Base-by-base conservation (phyloP, 2,329 filamentous ascomycete species). In the Lachnellula willkommii region DNA sequence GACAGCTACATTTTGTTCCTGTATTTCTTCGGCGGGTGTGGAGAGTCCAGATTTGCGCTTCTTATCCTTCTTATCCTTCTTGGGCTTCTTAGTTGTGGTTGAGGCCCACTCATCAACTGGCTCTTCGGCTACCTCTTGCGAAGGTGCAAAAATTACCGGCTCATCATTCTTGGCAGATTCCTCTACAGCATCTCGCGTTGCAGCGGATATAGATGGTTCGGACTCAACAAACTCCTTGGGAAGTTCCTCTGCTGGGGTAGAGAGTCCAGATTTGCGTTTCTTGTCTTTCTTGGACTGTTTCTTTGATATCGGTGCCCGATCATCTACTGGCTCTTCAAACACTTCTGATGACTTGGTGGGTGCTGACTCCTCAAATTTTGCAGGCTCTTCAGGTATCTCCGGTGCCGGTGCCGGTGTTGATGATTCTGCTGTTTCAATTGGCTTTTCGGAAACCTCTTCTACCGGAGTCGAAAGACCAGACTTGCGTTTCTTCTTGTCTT, bases 21-120 rank as follows among this genome's bases (percentile, higher is more conserved):
- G 40, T 14, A 37, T 15, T 12, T 50, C 37, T 4, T 50, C 48
- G 15, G 12, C 48, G n/a, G 48, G 48, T 26, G 48, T 50, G 6
- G 48, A 45, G 32, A 48, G 24, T 43, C 50, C 42, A 42, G 52
- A 37, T 22, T 54, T 53, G 35, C 54, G 52, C 35, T 53, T 61
- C 37, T 57, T 56, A 42, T 47, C 66, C 55, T 75, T 77, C 64
- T 74, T 75, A 4, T 68, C 66, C 57, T 72, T 59, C 49, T 59
- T 57, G 14, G 54, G 47, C 46, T 57, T 47, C 15, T 56, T 56
- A 3, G 43, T 53, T 6, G 54, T 47, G 28, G 22, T n/a, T 11
- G 46, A 40, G 5, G 20, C 39, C 54, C 46, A 53, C 32, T 55
- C 47, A 20, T 56, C 47, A 4, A 26, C 32, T 28, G 50, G 17